Evolutionary conservation across 169 alveolate species (phyloP).

Genomic region (Eimeria sp.): DNA sequence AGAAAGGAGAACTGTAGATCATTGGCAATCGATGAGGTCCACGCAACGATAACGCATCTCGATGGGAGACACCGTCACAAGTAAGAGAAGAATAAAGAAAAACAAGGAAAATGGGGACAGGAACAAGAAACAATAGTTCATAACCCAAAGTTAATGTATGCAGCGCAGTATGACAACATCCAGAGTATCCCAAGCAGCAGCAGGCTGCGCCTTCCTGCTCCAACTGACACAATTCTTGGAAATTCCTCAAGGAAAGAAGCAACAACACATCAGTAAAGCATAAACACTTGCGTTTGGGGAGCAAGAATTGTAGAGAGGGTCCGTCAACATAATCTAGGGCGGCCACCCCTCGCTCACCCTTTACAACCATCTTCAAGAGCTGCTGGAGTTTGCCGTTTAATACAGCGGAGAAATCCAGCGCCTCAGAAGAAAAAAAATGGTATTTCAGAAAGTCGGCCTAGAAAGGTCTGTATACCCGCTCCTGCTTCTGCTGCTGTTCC

Average conservation of each 20-base stretch:
- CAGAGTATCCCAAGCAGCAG: no score
- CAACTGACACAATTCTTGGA: neutral
- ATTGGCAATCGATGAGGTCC: no score
- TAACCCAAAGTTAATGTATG: no score
- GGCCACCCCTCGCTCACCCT: neutral
- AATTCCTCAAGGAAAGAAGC: neutral
- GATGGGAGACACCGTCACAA: no score
- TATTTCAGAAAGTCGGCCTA: neutral
- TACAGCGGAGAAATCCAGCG: neutral
- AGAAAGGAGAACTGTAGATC: no score
- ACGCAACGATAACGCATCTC: no score
- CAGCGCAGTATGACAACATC: no score
- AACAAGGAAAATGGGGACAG: no score
- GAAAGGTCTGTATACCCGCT: neutral
- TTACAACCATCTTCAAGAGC: slow-evolving; percentile 33
- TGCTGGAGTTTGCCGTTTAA: neutral
- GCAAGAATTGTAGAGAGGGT: neutral
- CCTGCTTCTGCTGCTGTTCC: neutral
- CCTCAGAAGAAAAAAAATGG: neutral
- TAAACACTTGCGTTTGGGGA: neutral
- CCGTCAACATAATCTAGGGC: neutral
- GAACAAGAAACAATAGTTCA: no score
- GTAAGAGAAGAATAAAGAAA: no score
- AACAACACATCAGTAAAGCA: neutral
- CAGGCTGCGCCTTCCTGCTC: neutral